Base-by-base conservation (phyloP, 2,329 filamentous ascomycete genomes). In the Talaromyces sp. region DNA sequence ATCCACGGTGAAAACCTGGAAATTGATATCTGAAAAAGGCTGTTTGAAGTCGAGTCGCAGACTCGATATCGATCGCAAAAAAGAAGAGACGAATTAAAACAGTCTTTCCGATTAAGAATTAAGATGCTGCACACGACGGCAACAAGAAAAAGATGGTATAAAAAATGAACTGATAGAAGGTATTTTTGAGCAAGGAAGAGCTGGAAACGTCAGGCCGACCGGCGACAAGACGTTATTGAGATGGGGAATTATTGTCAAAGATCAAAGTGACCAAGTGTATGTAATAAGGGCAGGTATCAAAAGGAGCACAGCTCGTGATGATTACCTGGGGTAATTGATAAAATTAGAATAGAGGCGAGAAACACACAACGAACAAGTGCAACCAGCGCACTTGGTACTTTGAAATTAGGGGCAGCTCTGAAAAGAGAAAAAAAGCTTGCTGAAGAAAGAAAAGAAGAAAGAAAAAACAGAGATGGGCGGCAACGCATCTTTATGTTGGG, bases 341-440 rank as follows among this genome's bases (percentile, higher is more conserved):
- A 61, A 59, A 61, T 69, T 73, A 70, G 68, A 73, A 70, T 34
- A 71, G 70, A 67, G 42, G 61, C 56, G 55, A 59, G 67, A 69
- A 76, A 72, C 75, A 72, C 71, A 77, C 80, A 82, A 85, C 81
- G 76, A 70, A 68, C 66, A 67, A 66, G 69, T 71, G 70, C 74
- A 76, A 68, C 74, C 74, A 76, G 74, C 76, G 73, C 74, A 72
- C 61, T 69, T 70, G 72, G 69, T 73, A 70, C 65, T 65, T 70
- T 68, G 67, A 77, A 81, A 80, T 80, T 82, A 72, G 70, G 68
- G 72, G 72, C 76, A 77, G 73, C 73, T 75, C 73, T 64, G 67
- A 65, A 67, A 65, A 73, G 67, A 76, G 76, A 81, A 81, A 23
- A 23, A 47, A 72, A 79, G 80, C 87, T 89, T 89, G 87, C 87